Conservation (phyloP, 345 rosid species). For the Gossypium mustelinum region DNA sequence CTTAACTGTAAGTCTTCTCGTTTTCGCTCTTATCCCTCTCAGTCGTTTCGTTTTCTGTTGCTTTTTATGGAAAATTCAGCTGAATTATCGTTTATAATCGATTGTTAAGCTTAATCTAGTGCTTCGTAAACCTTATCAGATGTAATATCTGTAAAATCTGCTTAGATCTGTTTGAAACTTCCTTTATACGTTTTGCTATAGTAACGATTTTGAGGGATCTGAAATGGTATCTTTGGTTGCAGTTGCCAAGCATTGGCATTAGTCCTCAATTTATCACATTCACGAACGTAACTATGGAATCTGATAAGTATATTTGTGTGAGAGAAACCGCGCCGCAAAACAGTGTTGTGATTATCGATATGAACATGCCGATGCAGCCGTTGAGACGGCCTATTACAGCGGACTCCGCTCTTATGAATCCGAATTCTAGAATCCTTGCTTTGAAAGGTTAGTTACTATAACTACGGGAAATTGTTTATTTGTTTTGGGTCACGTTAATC, state of each 20-base stretch:
- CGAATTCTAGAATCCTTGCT: conserved; percentile 77
- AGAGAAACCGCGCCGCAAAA: conserved; percentile 97
- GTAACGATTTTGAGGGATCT: conserved; percentile 24
- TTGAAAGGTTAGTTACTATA: conserved; percentile 51
- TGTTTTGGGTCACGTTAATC: background rate
- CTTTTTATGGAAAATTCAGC: conserved; percentile 14
- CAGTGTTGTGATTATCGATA: conserved; percentile 88
- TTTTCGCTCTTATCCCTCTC: conserved; percentile 8
- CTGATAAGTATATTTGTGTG: conserved; percentile 94
- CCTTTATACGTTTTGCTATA: conserved; percentile 1
- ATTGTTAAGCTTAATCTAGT: background rate
- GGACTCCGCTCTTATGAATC: conserved; percentile 92
- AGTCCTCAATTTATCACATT: conserved; percentile 80
- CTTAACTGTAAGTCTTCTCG: conserved; percentile 49
- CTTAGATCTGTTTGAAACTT: conserved; percentile 19
- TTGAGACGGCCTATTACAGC: conserved; percentile 94
- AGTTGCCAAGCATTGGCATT: conserved; percentile 90
- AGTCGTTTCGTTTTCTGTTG: background rate
- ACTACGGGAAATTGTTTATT: background rate
- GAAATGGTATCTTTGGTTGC: conserved; percentile 22
- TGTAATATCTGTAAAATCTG: background rate
- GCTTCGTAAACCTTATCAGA: background rate
- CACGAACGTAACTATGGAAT: conserved; percentile 95
- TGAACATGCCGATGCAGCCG: conserved; percentile 96
- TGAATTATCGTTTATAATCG: conserved; percentile 10